Evolutionary conservation across 129 eudicot species (phyloP), one percentile per base, ranked within the genome.

Genomic region (Pseudognaphalium luteoalbum): DNA sequence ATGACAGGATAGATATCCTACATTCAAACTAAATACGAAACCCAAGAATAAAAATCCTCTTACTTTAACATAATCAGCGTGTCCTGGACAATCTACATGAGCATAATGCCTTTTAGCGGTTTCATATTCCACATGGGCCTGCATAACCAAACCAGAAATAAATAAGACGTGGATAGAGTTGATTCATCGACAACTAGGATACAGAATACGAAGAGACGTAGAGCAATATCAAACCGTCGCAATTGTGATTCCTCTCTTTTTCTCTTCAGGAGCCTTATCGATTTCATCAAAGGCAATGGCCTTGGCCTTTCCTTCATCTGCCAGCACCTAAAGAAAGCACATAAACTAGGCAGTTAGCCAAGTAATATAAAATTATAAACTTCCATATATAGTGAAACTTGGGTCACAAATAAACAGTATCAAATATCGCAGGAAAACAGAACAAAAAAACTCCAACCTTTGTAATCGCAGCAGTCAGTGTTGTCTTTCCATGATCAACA

Each of bases 81-180:
- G 97, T 12, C 96, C 99, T 8, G 99, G 99, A 57, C 99, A 94
- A 78, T 94, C 99, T 20, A 94, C 99, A 83, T 94, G 99, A 37
- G 97, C 97, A 83, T 94, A 94, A 78, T 91, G 99, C 70, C 99
- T 81, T 83, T 89, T 91, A 54, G 90, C 85, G 16, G 99, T 94
- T 82, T 94, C 99, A 73, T 94, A 94, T 80, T 94, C 99, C 68
- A 94, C 99, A 78, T 94, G 99, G 41, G 99, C 96, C 99, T 94
- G 87, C 75, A 70, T 56, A 56, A 79, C 62, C 69, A 77, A 62
- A 78, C 70, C 68, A 70, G 21, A 29, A n/a, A 15, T 1, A 50
- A 39, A 64, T 30, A 66, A 52, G 7, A 16, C 6, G 25, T 1
- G 28, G n/a, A 37, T 57, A 60, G 74, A 84, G 14, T 65, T 54